phyloP scores from a whole-genome alignment of 176 grass and related monocot genomes.

The Guadua angustifolia region DNA sequence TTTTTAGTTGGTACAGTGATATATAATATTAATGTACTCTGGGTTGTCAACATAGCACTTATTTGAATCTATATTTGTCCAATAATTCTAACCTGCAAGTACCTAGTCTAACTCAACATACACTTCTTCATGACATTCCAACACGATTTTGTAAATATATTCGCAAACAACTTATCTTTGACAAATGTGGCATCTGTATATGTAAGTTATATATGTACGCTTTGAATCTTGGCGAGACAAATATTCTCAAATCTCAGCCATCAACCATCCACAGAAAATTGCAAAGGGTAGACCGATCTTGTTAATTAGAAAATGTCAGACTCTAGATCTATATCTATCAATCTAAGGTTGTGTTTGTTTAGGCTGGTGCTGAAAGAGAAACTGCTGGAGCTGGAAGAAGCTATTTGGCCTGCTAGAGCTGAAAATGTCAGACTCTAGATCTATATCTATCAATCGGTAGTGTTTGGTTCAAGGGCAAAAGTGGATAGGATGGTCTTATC shows the following conservation, averaged over 20 bases:
- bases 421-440: too few relatives aligned
- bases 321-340: neutral
- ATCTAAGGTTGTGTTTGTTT: too few relatives aligned
- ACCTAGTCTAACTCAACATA: neutral
- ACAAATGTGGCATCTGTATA: neutral
- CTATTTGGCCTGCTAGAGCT: too few relatives aligned
- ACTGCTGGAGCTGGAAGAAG: too few relatives aligned
- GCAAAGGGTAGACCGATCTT: neutral
- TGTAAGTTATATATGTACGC: neutral
- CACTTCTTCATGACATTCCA: neutral
- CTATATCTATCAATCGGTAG: too few relatives aligned
- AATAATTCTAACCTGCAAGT: neutral
- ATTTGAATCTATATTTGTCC: neutral
- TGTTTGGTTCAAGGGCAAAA: too few relatives aligned
- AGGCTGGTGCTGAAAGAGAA: too few relatives aligned
- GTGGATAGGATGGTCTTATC: too few relatives aligned
- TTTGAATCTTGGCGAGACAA: neutral
- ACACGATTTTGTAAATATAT: too few relatives aligned
- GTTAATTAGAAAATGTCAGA: neutral
- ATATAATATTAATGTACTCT: neutral
- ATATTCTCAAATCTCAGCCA: neutral
- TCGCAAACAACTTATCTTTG: neutral
- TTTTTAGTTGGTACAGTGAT: neutral
- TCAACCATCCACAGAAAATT: neutral
- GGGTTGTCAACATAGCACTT: neutral